Evolutionary conservation across 805 yeast species (phyloP).

Genomic region (Candida qinlingensis): DNA sequence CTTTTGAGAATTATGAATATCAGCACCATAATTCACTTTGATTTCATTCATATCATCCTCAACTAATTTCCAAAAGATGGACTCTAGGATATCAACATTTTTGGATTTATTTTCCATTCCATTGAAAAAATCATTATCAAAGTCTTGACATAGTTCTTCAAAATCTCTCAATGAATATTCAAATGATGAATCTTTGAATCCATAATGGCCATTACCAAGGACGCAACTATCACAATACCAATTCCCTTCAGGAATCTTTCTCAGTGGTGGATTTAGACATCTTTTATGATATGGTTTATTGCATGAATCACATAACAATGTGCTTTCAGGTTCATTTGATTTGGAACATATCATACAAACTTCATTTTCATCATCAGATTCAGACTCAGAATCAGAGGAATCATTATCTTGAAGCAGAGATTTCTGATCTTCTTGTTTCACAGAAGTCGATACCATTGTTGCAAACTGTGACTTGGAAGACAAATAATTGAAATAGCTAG

Average conservation of each 20-base stretch:
- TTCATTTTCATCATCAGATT: constrained; percentile 27
- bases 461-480: constrained; percentile 22
- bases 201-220: constrained; percentile 84
- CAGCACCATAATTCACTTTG: constrained; percentile 80
- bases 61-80: constrained; percentile 61
- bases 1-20: constrained; percentile 59
- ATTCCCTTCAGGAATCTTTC: constrained; percentile 45
- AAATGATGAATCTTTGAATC: constrained; percentile 66
- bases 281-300: constrained; percentile 59
- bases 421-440: constrained; percentile 17
- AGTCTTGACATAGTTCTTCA: constrained; percentile 46
- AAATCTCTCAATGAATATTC: constrained; percentile 58
- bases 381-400: constrained; percentile 16
- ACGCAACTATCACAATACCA: constrained; percentile 86
- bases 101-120: constrained; percentile 29
- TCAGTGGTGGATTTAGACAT: constrained; percentile 58
- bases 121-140: constrained; percentile 39
- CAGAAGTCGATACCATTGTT: constrained; percentile 10
- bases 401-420: constrained; percentile 26
- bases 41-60: constrained; percentile 37
- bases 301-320: constrained; percentile 70
- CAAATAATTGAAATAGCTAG: constrained; percentile 16
- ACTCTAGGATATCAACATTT: constrained; percentile 44
- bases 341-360: constrained; percentile 45
- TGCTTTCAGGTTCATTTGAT: constrained; percentile 38